Conservation (phyloP, 768 basidiomycete genomes). For the Termitomyces sp. region DNA sequence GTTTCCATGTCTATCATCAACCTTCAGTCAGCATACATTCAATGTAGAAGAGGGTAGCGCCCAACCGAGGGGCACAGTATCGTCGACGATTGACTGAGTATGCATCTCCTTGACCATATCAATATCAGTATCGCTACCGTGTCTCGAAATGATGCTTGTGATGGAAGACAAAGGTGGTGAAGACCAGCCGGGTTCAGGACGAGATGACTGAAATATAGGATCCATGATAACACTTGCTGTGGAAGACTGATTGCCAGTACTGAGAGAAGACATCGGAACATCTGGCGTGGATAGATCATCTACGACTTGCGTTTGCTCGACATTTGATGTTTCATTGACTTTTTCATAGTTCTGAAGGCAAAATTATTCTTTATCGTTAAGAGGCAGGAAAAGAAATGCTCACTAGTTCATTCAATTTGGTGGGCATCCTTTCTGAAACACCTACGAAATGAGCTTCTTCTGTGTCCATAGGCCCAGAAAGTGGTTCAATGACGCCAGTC, state of each 20-base stretch:
- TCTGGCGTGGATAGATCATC: constrained; percentile 10
- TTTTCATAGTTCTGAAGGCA: constrained; percentile 8
- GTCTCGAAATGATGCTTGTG: constrained; percentile 10
- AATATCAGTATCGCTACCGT: constrained; percentile 28
- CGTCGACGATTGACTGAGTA: constrained; percentile 19
- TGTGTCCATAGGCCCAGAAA: constrained; percentile 23
- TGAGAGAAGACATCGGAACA: constrained; percentile 3
- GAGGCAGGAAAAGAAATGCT: constrained; percentile 9
- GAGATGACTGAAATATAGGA: constrained; percentile 4
- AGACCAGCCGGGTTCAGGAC: constrained; percentile 1
- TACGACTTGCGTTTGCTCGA: constrained; percentile 42
- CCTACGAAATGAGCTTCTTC: constrained; percentile 48
- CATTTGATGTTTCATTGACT: constrained; percentile 12
- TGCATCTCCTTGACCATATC: constrained; percentile 29
- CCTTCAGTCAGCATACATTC: background rate
- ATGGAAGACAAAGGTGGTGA: constrained; percentile 8
- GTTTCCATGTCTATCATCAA: constrained; percentile 35
- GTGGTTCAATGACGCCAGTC: constrained; percentile 43
- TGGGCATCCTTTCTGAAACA: constrained; percentile 42
- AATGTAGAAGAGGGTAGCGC: background rate
- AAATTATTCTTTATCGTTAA: background rate
- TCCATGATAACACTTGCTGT: constrained; percentile 2
- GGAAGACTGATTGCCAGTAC: constrained; percentile 2
- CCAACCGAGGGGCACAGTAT: constrained; percentile 46
- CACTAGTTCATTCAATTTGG: constrained; percentile 53